phyloP scores from a whole-genome alignment of 208 protist genomes.

The Crithidia thermophila region DNA sequence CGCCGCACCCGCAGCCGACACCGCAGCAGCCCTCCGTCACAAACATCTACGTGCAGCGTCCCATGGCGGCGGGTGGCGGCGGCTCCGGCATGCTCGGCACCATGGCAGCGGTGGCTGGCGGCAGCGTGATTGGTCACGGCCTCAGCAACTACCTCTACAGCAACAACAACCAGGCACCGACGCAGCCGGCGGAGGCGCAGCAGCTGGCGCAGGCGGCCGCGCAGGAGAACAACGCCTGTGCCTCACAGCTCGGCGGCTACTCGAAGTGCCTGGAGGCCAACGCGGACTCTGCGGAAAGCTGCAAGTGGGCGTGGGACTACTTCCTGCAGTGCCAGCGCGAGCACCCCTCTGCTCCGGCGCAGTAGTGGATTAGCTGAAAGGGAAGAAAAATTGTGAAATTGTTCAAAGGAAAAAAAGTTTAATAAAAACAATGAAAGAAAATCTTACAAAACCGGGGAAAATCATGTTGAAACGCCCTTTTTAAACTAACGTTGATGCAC shows the following conservation, averaged over 20 bases:
- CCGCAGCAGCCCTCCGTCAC: slow-evolving; percentile 59
- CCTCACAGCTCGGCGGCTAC: slow-evolving; percentile 74
- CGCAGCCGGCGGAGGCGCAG: slow-evolving; percentile 85
- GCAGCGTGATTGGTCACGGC: slow-evolving; percentile 85
- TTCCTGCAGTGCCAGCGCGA: slow-evolving; percentile 79
- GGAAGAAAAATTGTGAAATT: neutral
- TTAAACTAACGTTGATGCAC: too few relatives aligned
- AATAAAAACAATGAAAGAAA: too few relatives aligned
- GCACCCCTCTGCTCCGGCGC: slow-evolving; percentile 18
- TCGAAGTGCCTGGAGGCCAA: slow-evolving; percentile 87
- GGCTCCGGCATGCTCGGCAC: slow-evolving; percentile 80
- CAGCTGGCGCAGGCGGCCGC: slow-evolving; percentile 64
- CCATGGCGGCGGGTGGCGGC: slow-evolving; percentile 39
- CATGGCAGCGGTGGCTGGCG: slow-evolving; percentile 82
- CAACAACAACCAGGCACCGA: slow-evolving; percentile 59
- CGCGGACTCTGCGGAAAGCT: slow-evolving; percentile 53
- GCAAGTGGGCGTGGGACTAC: slow-evolving; percentile 91
- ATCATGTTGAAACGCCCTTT: too few relatives aligned
- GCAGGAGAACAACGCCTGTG: slow-evolving; percentile 66
- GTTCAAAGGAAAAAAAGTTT: too few relatives aligned
- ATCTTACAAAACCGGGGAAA: too few relatives aligned
- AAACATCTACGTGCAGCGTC: slow-evolving; percentile 79
- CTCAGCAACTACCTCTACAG: slow-evolving; percentile 90
- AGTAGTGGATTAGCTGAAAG: neutral
- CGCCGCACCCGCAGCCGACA: slow-evolving; percentile 18